Evolutionary conservation across 1,139 yeast species (phyloP).

Genomic region (Geotrichum reessii): DNA sequence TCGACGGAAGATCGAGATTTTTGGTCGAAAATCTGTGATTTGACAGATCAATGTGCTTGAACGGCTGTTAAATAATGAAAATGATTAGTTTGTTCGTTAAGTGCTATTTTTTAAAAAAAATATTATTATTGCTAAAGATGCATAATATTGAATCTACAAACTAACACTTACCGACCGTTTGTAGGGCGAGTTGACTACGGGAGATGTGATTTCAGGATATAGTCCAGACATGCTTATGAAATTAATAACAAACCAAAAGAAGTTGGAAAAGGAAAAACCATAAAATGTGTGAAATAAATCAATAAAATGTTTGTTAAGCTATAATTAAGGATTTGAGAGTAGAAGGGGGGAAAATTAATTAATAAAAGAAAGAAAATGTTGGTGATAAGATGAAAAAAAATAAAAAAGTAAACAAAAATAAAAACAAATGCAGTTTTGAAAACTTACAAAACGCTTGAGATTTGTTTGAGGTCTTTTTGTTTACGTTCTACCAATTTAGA

Average conservation of each 20-base stretch:
- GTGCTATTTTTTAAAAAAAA: too few species aligned
- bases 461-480: neutral
- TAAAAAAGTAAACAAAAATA: neutral
- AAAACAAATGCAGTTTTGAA: neutral
- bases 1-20: constrained; percentile 13
- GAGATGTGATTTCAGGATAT: constrained; percentile 6
- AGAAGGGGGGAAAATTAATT: neutral
- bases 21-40: constrained; percentile 7
- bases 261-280: too few species aligned
- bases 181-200: constrained; percentile 8
- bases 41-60: constrained; percentile 11
- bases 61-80: constrained; percentile 8
- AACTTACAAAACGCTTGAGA: neutral
- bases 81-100: neutral
- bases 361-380: neutral
- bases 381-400: neutral
- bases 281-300: too few species aligned
- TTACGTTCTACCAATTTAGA: neutral
- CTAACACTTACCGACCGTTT: constrained; percentile 11
- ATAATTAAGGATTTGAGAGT: neutral
- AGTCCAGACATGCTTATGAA: constrained; percentile 1
- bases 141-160: neutral
- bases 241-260: neutral
- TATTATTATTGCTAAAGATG: neutral
- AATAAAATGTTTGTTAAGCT: too few species aligned